Conservation (phyloP, 2,329 filamentous ascomycete species). For the Colletotrichum zoysiae region DNA sequence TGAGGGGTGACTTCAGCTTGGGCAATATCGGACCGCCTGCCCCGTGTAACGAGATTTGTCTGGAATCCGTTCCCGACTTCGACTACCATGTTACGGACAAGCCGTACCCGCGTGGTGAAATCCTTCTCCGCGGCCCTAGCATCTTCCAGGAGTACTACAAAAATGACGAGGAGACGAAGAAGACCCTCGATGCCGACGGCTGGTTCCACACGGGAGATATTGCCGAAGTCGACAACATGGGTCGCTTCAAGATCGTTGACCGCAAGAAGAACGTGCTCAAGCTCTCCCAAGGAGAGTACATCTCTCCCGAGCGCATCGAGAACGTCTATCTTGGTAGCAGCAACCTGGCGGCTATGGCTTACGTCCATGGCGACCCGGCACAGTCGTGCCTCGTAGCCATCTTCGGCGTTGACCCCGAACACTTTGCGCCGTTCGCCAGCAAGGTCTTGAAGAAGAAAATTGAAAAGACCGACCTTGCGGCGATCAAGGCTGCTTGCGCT, state of each 20-base stretch:
- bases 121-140: constrained; percentile 83
- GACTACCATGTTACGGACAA: constrained; percentile 91
- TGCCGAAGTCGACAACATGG: constrained; percentile 83
- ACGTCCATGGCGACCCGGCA: constrained; percentile 89
- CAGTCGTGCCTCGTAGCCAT: constrained; percentile 87
- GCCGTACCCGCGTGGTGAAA: constrained; percentile 89
- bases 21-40: constrained; percentile 86
- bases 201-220: constrained; percentile 99
- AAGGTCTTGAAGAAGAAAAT: constrained; percentile 80
- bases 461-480: constrained; percentile 72
- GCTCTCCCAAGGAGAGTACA: constrained; percentile 96
- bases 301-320: constrained; percentile 96
- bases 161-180: constrained; percentile 87
- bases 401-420: constrained; percentile 87
- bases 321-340: constrained; percentile 90
- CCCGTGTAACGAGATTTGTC: constrained; percentile 78
- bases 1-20: constrained; percentile 75
- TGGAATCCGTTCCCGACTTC: constrained; percentile 91
- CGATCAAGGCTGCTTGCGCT: constrained; percentile 74
- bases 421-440: constrained; percentile 84
- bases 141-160: constrained; percentile 91
- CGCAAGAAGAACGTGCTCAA: constrained; percentile 99
- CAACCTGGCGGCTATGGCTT: constrained; percentile 82
- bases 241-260: constrained; percentile 93
- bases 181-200: constrained; percentile 85